phyloP scores from a whole-genome alignment of 2,329 filamentous ascomycete genomes.

The Neonectria magnoliae region DNA sequence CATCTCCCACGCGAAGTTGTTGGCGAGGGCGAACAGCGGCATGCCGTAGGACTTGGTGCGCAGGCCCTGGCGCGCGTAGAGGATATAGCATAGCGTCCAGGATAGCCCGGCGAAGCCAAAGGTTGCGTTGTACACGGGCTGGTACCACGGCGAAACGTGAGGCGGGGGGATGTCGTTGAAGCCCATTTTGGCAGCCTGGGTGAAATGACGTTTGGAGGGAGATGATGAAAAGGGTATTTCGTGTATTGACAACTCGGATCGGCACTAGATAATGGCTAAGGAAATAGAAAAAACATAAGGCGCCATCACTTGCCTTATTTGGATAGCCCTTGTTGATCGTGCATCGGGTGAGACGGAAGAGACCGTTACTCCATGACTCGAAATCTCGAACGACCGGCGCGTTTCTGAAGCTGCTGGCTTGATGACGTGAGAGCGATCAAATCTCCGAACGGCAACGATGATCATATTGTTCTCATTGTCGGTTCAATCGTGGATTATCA shows the following conservation, averaged over 20 bases:
- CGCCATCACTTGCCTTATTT: not conserved
- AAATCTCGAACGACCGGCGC: not conserved
- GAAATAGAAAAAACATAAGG: not conserved
- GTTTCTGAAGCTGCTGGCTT: not conserved
- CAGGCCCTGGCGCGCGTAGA: conserved; percentile 13
- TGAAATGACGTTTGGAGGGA: not conserved
- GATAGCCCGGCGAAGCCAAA: conserved; percentile 19
- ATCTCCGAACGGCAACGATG: not conserved
- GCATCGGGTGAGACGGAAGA: not conserved
- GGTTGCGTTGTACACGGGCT: conserved; percentile 20
- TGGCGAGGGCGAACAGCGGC: conserved; percentile 18
- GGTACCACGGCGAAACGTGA: conserved; percentile 15
- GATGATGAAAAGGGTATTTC: not conserved
- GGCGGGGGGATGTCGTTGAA: conserved; percentile 22
- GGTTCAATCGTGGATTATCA: not conserved
- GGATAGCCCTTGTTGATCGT: not conserved
- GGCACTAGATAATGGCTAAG: not conserved
- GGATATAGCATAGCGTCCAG: conserved; percentile 22
- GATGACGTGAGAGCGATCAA: not conserved
- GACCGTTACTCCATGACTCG: not conserved
- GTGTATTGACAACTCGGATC: not conserved
- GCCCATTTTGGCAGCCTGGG: too few relatives aligned
- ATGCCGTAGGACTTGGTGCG: conserved; percentile 22
- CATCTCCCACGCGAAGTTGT: conserved; percentile 23
- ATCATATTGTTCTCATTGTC: not conserved